Evolutionary conservation across 495 filamentous ascomycete genomes (phyloP), one percentile per base, ranked within the genome.

Genomic region (Patellaria atrata): DNA sequence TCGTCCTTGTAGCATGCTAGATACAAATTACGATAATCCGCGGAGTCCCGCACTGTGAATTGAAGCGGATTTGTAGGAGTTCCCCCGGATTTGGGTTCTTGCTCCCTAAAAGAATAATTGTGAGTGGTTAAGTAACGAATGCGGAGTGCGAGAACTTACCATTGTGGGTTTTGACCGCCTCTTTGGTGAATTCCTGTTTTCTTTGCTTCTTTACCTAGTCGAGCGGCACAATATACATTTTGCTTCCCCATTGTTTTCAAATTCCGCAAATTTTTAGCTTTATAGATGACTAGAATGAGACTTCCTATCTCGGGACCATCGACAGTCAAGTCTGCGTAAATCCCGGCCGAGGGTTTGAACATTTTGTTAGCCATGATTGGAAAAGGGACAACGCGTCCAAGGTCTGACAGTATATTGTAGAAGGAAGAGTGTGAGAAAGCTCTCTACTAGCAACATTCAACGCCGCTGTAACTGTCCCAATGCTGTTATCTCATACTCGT

Each of bases 1-100:
- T 97, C 87, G 49, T 97, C 87, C 53, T 93, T 94, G 65, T 96
- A 96, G 4, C 94, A 75, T 4, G 85, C 91, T 11, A 96, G 70
- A 55, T 99, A 96, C 22, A 99, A 63, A 44, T 81, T 79, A 51
- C 79, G 79, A 61, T 96, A 99, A 49, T 99, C 89, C 2, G 85
- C 76, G 8, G 85, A 94, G 50, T 96, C 86, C 62, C 93, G 86
- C 26, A 99, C 89, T 27, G 70, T 82, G 48, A 93, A 99, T 27
- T 91, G 82, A 21, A 99, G n/a, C n/a, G n/a, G n/a, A n/a, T n/a
- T n/a, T n/a, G n/a, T n/a, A n/a, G n/a, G n/a, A n/a, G n/a, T n/a
- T n/a, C n/a, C n/a, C n/a, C n/a, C n/a, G n/a, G n/a, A n/a, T n/a
- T n/a, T n/a, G n/a, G n/a, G 70, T 57, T 99, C 89, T 51, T 94